phyloP scores from a whole-genome alignment of 192 early-diverging fungal species.

The Chytriomyces confervae region DNA sequence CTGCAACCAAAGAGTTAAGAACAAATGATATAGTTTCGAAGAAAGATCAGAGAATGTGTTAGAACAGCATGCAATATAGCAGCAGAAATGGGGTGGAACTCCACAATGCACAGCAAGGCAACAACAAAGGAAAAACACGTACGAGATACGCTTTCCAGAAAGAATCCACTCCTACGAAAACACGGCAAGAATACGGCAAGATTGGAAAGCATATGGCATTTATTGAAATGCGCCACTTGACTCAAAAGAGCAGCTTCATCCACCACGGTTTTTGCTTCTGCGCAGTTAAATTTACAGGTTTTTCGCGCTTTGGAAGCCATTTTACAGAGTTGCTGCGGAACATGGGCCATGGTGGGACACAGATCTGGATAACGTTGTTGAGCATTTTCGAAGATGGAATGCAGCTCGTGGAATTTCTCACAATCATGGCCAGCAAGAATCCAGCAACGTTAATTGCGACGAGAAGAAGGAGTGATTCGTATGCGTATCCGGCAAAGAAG shows the following conservation, averaged over 20 bases:
- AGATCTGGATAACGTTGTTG: neutral
- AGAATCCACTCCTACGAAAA: too few species aligned
- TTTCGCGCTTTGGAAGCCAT: slow-evolving; percentile 18
- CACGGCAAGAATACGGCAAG: too few species aligned
- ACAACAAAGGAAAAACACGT: too few species aligned
- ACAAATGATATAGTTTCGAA: too few species aligned
- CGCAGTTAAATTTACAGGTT: neutral
- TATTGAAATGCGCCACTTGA: neutral
- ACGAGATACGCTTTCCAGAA: too few species aligned
- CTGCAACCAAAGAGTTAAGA: too few species aligned
- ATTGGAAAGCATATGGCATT: too few species aligned
- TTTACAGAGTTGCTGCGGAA: slow-evolving; percentile 20
- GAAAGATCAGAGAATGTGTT: too few species aligned
- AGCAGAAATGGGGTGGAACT: too few species aligned
- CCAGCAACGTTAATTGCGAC: slow-evolving; percentile 24
- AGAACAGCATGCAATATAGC: too few species aligned
- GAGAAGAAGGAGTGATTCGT: slow-evolving; percentile 15
- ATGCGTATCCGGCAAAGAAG: slow-evolving; percentile 19
- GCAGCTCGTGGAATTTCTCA: neutral
- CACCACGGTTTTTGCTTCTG: slow-evolving; percentile 20
- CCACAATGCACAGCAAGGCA: too few species aligned
- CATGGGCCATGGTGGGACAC: slow-evolving; percentile 28
- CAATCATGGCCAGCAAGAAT: slow-evolving; percentile 13
- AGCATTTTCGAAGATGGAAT: neutral
- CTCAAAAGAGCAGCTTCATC: neutral